These are phyloP conservation scores for Komagataella phaffii DNA, from an alignment of 805 yeast species.

Conservation along the genomic window DNA sequence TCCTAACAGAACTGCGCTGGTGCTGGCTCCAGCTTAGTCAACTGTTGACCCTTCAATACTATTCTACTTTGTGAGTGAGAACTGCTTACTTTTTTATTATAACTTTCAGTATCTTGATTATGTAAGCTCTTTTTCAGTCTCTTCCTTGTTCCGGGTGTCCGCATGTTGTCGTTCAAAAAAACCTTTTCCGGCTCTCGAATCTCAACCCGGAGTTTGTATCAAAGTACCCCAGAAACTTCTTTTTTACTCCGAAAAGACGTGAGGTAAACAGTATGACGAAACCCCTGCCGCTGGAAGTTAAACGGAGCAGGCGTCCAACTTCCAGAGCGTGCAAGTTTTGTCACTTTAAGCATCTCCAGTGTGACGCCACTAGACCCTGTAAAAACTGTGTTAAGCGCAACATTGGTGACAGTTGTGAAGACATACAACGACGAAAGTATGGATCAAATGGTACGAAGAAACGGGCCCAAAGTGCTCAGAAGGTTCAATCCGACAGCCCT, in stretches of 20 bases:
- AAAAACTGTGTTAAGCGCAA: conserved; percentile 55
- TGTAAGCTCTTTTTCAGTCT: background rate
- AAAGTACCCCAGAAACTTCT: background rate
- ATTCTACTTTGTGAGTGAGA: background rate
- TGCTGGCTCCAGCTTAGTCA: conserved; percentile 29
- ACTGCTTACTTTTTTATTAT: background rate
- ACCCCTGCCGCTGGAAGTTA: conserved; percentile 38
- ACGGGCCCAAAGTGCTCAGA: background rate
- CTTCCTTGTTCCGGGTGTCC: background rate
- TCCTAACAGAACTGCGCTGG: conserved; percentile 65
- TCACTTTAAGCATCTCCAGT: conserved; percentile 61
- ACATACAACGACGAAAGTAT: conserved; percentile 30
- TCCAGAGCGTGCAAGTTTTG: conserved; percentile 62
- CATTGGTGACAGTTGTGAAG: conserved; percentile 39
- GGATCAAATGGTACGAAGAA: background rate
- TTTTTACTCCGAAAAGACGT: background rate
- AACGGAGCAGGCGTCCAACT: conserved; percentile 44
- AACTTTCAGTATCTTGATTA: background rate
- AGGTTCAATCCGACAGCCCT: background rate
- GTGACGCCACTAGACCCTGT: conserved; percentile 60
- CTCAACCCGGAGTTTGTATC: background rate
- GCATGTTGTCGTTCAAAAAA: background rate
- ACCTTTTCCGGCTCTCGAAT: background rate
- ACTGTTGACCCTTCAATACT: background rate
- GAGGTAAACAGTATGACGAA: conserved; percentile 37